A percentile compares a stretch with the other conserved stretches of the same genome.
Conservation (phyloP, 2,329 filamentous ascomycete genomes). For the Fusarium pininemorale region DNA sequence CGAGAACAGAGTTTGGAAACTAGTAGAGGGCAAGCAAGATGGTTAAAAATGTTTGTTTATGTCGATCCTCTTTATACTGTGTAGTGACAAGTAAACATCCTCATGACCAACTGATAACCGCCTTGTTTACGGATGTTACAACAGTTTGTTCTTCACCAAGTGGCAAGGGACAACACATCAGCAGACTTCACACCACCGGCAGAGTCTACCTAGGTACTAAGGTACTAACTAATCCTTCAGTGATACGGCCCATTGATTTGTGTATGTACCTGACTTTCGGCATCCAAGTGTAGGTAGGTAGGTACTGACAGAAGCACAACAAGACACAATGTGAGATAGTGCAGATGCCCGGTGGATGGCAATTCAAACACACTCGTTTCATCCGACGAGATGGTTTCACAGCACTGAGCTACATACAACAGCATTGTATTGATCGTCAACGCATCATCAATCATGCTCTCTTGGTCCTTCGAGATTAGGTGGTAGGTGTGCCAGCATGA, state of each 20-base stretch:
- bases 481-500: background rate
- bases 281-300: background rate
- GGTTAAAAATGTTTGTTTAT: background rate
- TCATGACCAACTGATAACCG: background rate
- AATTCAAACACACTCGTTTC: background rate
- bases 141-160: background rate
- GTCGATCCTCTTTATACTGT: background rate
- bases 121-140: background rate
- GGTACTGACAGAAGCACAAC: background rate
- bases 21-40: background rate
- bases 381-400: background rate
- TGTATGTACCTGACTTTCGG: background rate
- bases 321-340: background rate
- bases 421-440: slow-evolving; percentile 10
- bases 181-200: background rate
- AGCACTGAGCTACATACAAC: background rate
- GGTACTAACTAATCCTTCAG: background rate
- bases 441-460: slow-evolving; percentile 5
- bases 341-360: background rate
- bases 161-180: background rate
- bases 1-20: background rate
- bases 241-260: background rate
- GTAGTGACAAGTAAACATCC: background rate
- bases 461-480: slow-evolving; percentile 13
- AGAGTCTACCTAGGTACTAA: background rate